Conservation (phyloP, 345 rosid genomes). For the Raphanus sativus region DNA sequence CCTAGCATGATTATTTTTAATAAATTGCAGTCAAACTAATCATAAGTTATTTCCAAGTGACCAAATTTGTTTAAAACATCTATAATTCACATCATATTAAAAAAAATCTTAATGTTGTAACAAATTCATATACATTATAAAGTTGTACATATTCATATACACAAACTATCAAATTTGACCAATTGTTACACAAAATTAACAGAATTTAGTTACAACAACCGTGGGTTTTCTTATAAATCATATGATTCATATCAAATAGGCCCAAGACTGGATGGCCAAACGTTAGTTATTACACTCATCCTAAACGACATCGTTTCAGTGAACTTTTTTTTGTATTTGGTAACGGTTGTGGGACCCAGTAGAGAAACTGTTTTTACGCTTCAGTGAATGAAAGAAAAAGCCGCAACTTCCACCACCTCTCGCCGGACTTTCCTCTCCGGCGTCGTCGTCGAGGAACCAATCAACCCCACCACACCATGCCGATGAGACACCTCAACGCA, state of each 20-base stretch:
- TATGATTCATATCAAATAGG: background rate
- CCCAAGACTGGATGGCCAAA: background rate
- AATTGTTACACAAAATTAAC: background rate
- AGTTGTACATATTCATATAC: background rate
- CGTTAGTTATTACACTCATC: background rate
- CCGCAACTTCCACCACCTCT: background rate
- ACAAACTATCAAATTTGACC: background rate
- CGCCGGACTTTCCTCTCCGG: conserved; percentile 33
- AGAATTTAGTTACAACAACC: background rate
- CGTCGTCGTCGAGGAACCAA: conserved; percentile 14
- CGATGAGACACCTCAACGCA: conserved; percentile 57
- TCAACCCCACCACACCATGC: conserved; percentile 43
- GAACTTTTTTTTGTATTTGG: background rate
- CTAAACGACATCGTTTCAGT: background rate
- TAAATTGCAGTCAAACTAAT: too few species aligned
- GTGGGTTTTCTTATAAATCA: background rate
- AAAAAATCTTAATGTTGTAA: too few species aligned
- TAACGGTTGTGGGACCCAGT: conserved; percentile 15
- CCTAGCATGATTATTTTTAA: too few species aligned
- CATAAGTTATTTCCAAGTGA: too few species aligned
- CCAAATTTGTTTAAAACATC: too few species aligned
- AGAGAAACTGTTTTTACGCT: conserved; percentile 20
- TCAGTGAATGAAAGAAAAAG: conserved; percentile 13
- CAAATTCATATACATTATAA: too few species aligned
- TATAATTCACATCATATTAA: too few species aligned